These are phyloP conservation scores for Platanus orientalis DNA, from an alignment of 164 flowering plant species.

Conservation along the genomic window DNA sequence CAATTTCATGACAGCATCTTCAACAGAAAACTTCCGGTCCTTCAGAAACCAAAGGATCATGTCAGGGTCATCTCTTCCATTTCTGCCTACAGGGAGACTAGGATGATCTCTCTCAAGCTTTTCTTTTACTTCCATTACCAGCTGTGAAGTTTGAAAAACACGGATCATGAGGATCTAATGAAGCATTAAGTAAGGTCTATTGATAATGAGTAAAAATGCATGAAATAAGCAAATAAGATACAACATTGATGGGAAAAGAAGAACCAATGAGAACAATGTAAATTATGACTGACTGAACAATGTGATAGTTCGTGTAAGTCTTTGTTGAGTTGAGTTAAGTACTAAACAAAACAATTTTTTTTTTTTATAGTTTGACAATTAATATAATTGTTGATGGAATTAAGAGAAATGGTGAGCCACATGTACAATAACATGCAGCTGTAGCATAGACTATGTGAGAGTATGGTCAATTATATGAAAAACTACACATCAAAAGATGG, in stretches of 20 bases:
- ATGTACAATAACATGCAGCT: no score
- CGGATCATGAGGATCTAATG: background rate
- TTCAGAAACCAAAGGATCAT: constrained; percentile 90
- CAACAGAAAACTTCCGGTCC: constrained; percentile 73
- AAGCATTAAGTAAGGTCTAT: background rate
- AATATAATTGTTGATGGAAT: background rate
- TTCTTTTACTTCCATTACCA: constrained; percentile 77
- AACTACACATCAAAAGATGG: no score
- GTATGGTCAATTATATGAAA: no score
- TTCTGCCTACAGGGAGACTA: constrained; percentile 66
- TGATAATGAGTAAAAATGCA: background rate
- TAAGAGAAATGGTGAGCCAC: no score
- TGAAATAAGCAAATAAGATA: background rate
- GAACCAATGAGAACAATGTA: background rate
- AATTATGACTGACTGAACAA: background rate
- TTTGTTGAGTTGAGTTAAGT: background rate
- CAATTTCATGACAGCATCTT: constrained; percentile 60
- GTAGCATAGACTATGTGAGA: no score
- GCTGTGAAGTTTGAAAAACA: constrained; percentile 32
- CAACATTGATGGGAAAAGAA: background rate
- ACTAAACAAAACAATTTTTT: background rate
- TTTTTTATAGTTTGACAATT: background rate
- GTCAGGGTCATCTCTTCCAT: constrained; percentile 93
- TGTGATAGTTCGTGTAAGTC: background rate
- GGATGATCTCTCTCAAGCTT: constrained; percentile 60